Percentiles rank a stretch among this genome's conserved stretches.
Evolutionary conservation across 1,284 basidiomycete species (phyloP).

Genomic region (Rugosomyces carneus): DNA sequence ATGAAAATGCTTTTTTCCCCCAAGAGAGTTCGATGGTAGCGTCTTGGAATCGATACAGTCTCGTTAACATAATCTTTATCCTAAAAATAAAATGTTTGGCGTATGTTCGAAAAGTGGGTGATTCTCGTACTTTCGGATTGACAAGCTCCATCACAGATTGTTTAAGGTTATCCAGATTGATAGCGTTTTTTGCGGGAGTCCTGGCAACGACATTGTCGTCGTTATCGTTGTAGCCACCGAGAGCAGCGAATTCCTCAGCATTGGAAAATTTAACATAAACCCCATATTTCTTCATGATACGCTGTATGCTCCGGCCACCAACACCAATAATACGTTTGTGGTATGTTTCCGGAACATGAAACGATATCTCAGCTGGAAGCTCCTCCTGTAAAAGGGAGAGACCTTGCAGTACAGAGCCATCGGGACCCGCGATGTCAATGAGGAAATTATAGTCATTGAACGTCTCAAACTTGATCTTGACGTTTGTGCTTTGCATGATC

Average conservation of each 20-base stretch:
- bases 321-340: slow-evolving; percentile 99
- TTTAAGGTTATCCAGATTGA: slow-evolving; percentile 93
- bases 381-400: slow-evolving; percentile 92
- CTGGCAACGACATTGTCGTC: slow-evolving; percentile 98
- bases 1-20: slow-evolving; percentile 98
- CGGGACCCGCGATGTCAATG: slow-evolving; percentile 87
- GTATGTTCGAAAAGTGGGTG: slow-evolving; percentile 4
- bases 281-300: slow-evolving; percentile 99
- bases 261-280: slow-evolving; percentile 99
- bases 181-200: slow-evolving; percentile 96
- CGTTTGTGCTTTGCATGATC: slow-evolving; percentile 94
- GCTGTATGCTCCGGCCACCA: slow-evolving; percentile 96
- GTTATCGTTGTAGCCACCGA: slow-evolving; percentile 95
- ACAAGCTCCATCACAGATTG: slow-evolving; percentile 97
- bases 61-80: slow-evolving; percentile 97
- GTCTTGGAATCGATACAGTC: slow-evolving; percentile 86
- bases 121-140: slow-evolving; percentile 72
- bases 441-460: slow-evolving; percentile 99
- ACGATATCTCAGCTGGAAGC: slow-evolving; percentile 96
- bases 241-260: slow-evolving; percentile 92
- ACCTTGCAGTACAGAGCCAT: slow-evolving; percentile 81
- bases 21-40: slow-evolving; percentile 91
- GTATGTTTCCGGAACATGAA: slow-evolving; percentile 97
- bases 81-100: slow-evolving; percentile 31
- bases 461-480: slow-evolving; percentile 99